Evolutionary conservation across 2,329 filamentous ascomycete species (phyloP).

Genomic region (Cladosporium sp.): DNA sequence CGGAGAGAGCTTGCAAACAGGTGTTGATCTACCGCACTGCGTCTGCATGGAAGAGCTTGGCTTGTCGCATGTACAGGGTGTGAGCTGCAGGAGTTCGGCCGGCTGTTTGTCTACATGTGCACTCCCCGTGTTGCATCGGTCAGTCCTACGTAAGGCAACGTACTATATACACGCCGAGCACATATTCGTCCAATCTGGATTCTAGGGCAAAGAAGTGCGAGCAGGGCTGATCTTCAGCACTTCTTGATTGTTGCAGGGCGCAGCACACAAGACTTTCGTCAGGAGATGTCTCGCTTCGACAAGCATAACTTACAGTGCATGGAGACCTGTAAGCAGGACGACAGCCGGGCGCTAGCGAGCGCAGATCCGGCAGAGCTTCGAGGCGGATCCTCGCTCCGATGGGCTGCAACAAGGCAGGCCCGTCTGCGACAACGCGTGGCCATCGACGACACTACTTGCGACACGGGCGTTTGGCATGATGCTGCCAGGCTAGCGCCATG

Average conservation of each 20-base stretch:
- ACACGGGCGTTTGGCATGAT: background rate
- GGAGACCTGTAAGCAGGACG: background rate
- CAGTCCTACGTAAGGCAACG: background rate
- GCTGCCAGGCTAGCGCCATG: background rate
- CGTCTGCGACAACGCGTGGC: conserved; percentile 2
- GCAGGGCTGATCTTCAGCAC: background rate
- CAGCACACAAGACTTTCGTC: background rate
- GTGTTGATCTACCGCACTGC: background rate
- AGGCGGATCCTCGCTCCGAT: background rate
- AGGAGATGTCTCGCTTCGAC: background rate
- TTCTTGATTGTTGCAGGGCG: background rate
- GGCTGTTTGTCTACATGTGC: background rate
- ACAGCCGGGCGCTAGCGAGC: background rate
- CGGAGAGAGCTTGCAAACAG: background rate
- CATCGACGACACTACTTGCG: background rate
- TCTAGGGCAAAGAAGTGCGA: background rate
- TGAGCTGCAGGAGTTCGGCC: background rate
- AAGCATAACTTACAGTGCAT: no score
- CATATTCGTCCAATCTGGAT: background rate
- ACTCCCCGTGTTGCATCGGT: background rate
- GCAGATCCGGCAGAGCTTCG: background rate
- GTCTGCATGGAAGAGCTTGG: background rate
- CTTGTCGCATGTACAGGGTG: background rate
- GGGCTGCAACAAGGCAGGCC: background rate
- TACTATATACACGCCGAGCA: background rate